Conservation (phyloP, 208 protist genomes). For the Crithidia bombi region DNA sequence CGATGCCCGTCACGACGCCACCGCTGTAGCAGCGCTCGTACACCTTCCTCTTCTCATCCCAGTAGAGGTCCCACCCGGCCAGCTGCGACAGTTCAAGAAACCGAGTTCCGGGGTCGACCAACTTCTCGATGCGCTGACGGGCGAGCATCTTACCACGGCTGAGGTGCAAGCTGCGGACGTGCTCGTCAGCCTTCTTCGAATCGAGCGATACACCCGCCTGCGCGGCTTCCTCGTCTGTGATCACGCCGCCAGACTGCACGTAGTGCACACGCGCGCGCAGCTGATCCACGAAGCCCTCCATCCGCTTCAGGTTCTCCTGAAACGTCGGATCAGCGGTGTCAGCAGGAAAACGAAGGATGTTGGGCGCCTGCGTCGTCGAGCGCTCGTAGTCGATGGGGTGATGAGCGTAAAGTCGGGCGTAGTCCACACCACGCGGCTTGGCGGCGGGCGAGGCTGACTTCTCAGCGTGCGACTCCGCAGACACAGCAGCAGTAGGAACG, state of each 20-base stretch:
- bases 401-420: conserved; percentile 37
- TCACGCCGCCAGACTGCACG: conserved; percentile 36
- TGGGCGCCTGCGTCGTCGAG: conserved; percentile 33
- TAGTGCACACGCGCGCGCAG: conserved; percentile 42
- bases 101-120: conserved; percentile 91
- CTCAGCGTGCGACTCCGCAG: no score
- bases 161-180: conserved; percentile 35
- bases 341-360: conserved; percentile 57
- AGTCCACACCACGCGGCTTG: conserved; percentile 18
- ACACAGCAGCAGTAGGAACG: neutral
- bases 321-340: conserved; percentile 41
- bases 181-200: conserved; percentile 30
- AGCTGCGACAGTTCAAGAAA: conserved; percentile 97
- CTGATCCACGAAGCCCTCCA: conserved; percentile 52
- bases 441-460: no score
- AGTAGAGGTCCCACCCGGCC: conserved; percentile 94
- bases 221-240: conserved; percentile 24
- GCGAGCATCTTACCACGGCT: conserved; percentile 89
- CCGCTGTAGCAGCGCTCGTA: conserved; percentile 84
- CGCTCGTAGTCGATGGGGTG: conserved; percentile 60
- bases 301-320: conserved; percentile 53
- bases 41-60: conserved; percentile 50
- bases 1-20: conserved; percentile 96
- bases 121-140: conserved; percentile 90
- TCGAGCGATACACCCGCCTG: conserved; percentile 15